Conservation (phyloP, 164 flowering plant species). For the Aristolochia fimbriata region DNA sequence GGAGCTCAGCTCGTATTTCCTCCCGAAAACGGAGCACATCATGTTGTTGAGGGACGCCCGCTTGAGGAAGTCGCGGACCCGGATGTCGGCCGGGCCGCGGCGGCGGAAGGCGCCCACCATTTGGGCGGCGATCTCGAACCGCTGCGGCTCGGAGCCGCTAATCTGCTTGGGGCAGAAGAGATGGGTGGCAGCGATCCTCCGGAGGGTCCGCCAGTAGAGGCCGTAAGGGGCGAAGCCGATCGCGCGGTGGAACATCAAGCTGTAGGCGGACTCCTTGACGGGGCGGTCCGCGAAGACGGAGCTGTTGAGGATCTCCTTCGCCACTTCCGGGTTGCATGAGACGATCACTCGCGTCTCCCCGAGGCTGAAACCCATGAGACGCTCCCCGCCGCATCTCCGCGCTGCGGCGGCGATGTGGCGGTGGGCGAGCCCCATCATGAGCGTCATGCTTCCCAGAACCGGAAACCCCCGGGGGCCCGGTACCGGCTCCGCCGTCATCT, state of each 20-base stretch:
- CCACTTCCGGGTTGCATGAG: constrained; percentile 30
- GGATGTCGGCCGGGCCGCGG: background rate
- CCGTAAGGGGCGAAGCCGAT: constrained; percentile 49
- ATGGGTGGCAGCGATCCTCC: constrained; percentile 34
- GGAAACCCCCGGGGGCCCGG: constrained; percentile 41
- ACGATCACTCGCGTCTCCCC: constrained; percentile 31
- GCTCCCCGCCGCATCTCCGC: constrained; percentile 9
- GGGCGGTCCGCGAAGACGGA: constrained; percentile 40
- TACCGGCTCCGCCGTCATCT: constrained; percentile 4
- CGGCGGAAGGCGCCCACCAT: constrained; percentile 10
- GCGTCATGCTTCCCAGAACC: constrained; percentile 28
- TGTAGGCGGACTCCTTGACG: constrained; percentile 31
- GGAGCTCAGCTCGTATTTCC: constrained; percentile 8
- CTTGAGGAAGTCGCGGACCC: constrained; percentile 22
- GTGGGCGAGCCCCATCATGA: constrained; percentile 28
- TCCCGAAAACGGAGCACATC: constrained; percentile 42
- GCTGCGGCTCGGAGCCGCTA: constrained; percentile 9
- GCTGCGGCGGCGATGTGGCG: constrained; percentile 25
- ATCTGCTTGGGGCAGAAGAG: constrained; percentile 34
- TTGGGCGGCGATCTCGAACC: constrained; percentile 16
- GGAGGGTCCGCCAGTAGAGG: constrained; percentile 33
- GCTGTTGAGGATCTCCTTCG: constrained; percentile 32
- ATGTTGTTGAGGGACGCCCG: constrained; percentile 32
- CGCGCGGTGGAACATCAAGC: constrained; percentile 34
- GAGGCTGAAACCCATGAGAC: constrained; percentile 39